phyloP scores from a whole-genome alignment of 163 green algal species.

The Prototheca wickerhamii region DNA sequence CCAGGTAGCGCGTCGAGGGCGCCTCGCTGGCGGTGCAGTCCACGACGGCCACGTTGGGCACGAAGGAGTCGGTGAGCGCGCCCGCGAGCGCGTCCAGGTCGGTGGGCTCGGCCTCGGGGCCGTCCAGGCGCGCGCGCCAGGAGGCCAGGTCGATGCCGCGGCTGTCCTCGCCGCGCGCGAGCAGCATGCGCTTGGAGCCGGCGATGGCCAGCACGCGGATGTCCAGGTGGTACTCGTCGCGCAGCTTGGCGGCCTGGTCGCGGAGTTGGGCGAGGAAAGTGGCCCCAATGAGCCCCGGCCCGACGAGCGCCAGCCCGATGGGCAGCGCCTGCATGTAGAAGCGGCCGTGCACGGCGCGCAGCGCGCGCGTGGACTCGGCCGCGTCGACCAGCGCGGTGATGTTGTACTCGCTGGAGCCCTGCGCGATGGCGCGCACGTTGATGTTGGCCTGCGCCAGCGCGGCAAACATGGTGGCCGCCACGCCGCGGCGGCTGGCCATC shows the following conservation, averaged over 20 bases:
- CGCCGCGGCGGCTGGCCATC: slow-evolving; percentile 70
- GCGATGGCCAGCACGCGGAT: slow-evolving; percentile 80
- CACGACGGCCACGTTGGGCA: slow-evolving; percentile 91
- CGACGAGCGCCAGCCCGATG: slow-evolving; percentile 83
- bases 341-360: slow-evolving; percentile 82
- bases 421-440: slow-evolving; percentile 78
- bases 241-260: slow-evolving; percentile 60
- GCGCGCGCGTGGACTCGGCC: slow-evolving; percentile 50
- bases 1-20: slow-evolving; percentile 64
- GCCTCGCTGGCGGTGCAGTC: slow-evolving; percentile 82
- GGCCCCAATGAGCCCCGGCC: slow-evolving; percentile 81
- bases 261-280: slow-evolving; percentile 86
- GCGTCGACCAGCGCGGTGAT: slow-evolving; percentile 91
- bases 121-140: neutral
- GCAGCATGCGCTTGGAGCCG: slow-evolving; percentile 61
- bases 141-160: slow-evolving; percentile 62
- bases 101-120: slow-evolving; percentile 26
- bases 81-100: slow-evolving; percentile 51
- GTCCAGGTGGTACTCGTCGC: slow-evolving; percentile 78
- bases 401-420: slow-evolving; percentile 96
- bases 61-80: slow-evolving; percentile 55
- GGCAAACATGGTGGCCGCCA: slow-evolving; percentile 80
- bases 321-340: slow-evolving; percentile 91
- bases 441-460: slow-evolving; percentile 84
- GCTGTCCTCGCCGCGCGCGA: slow-evolving; percentile 43